Base-by-base conservation (phyloP, 352 stramenopile species). In the Pythium plurisporium region DNA sequence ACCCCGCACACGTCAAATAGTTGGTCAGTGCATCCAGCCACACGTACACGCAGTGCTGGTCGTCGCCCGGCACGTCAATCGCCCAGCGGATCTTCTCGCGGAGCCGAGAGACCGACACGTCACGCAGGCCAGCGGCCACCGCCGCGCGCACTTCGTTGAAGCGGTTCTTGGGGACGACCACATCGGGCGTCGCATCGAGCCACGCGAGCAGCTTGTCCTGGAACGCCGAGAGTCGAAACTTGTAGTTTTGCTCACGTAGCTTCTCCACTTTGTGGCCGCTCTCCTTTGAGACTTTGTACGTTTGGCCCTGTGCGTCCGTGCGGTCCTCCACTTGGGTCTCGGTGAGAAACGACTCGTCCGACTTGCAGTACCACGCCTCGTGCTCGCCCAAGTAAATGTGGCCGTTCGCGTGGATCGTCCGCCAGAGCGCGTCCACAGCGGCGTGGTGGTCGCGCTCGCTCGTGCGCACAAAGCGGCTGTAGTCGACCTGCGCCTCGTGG, bases 11-110 rank as follows among this genome's bases (percentile, higher is more conserved):
- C 22, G 94, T 99, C 31, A 99, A 80, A 69, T 99, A 99, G 76
- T 99, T 99, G 17, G 91, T 94, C 38, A 99, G 73, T 14, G 97
- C 97, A 72, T 99, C 97, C 23, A 99, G 82, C 97, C 97, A 99
- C 38, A 99, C 97, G 70, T 99, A 99, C 57, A 99, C 94, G 58
- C 98, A 96, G 72, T 99, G 97, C 31, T 64, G 72, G 52, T 85
- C 69, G 30, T 94, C 82, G 56, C 69, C 80, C 9, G 96, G 96
- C 2, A 99, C 96, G 22, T 87, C 76, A 53, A 99, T 97, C 22
- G 96, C 96, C 97, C 97, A 99, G 48, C 89, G 76, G 54, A 99
- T 94, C 62, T 92, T 90, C 50, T 89, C 97, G 2, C 90, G 94
- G 34, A 98, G 88, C 55, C 97, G 72, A 38, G 95, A 99, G 30